Evolutionary conservation across 495 filamentous ascomycete species (phyloP), one percentile per base, ranked within the genome.

Genomic region (Chaetomium fimeti): DNA sequence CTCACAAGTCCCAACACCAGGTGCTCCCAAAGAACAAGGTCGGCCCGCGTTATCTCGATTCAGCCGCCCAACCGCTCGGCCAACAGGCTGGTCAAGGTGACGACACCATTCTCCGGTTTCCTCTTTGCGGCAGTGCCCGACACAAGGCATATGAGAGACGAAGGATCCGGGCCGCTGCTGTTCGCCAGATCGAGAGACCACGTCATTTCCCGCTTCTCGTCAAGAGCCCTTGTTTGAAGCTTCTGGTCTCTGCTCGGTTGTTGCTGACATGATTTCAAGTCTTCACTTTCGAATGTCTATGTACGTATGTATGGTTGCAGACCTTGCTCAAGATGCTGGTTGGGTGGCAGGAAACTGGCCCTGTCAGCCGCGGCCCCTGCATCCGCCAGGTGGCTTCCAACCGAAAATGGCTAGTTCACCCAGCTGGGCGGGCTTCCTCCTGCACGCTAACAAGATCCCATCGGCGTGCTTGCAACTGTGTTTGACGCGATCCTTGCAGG

Each of bases 331-430:
- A 36, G 32, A 43, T 43, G 57, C 56, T 67, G 57, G 61, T 61
- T 64, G 61, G 65, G 45, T 61, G 32, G 57, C 29, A 49, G 61
- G 60, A 67, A 60, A 60, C 57, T 53, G 49, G 43, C 49, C 54
- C 27, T 60, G 42, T 57, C 65, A 67, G 60, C 65, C 65, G 56
- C 64, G 48, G 64, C 60, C 64, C 60, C 64, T 66, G 64, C 52
- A 55, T 54, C 16, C 4, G 28, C 42, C 51, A 53, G 22, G 62
- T 53, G 55, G 27, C 18, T 36, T 18, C 48, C 27, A 62, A 2
- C 49, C 16, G 13, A 43, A 63, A 56, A 55, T 38, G 47, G 60
- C 43, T 59, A 62, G 40, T 54, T 13, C 36, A 51, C 20, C 59
- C 54, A 15, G 12, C 32, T 38, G 32, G 57, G 38, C 16, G 47